phyloP scores from a whole-genome alignment of 2,329 filamentous ascomycete genomes.

The Tympanopsis confertula region DNA sequence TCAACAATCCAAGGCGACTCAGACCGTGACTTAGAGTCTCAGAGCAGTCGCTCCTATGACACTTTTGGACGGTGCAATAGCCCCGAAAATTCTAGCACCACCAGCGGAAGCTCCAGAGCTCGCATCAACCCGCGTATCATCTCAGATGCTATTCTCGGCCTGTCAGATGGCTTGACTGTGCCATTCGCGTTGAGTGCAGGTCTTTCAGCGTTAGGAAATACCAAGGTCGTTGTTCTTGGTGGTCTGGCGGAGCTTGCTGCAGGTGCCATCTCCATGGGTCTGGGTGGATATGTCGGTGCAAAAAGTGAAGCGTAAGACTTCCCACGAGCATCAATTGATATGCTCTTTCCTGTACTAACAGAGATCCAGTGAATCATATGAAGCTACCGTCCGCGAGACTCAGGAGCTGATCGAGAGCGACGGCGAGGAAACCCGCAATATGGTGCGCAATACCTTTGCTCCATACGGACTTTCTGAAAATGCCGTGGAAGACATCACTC shows the following conservation, averaged over 20 bases:
- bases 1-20: neutral
- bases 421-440: neutral
- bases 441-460: conserved; percentile 1
- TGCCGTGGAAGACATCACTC: conserved; percentile 5
- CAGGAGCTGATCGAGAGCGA: neutral
- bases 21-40: neutral
- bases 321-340: neutral
- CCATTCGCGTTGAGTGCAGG: conserved; percentile 71
- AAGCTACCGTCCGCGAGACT: conserved; percentile 1
- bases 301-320: conserved; percentile 30
- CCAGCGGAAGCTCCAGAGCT: neutral
- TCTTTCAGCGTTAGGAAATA: conserved; percentile 53
- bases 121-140: conserved; percentile 19
- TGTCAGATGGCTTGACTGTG: conserved; percentile 69
- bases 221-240: conserved; percentile 57
- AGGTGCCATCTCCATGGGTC: conserved; percentile 67
- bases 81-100: neutral
- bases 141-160: conserved; percentile 61
- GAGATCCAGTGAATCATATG: conserved; percentile 17
- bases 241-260: conserved; percentile 66
- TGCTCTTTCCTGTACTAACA: conserved; percentile 9
- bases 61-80: neutral
- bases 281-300: conserved; percentile 63
- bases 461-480: conserved; percentile 6
- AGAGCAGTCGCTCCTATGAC: neutral